Base-by-base conservation (phyloP, 1,284 basidiomycete genomes). In the Apiotrichum veenhuisii region DNA sequence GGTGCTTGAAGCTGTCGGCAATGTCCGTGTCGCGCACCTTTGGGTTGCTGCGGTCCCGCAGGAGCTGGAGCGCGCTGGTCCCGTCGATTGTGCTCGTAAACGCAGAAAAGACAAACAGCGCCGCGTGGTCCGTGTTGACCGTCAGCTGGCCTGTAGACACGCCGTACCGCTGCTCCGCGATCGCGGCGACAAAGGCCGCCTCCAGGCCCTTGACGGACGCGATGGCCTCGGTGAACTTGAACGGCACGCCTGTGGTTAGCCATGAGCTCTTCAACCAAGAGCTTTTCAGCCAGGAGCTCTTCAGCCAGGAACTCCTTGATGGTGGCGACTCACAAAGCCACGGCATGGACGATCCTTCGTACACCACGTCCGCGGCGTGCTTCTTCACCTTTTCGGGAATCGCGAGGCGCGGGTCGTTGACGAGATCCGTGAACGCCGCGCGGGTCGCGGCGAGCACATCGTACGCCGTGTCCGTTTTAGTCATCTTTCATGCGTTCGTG, bases 181-280 rank as follows among this genome's bases (percentile, higher is more conserved):
- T 56, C 20, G 55, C 55, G 15, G 40, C n/a, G 12, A 48, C 55
- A 22, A 61, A 57, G 12, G 52, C 47, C 1, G 59, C 55, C 30
- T 60, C 59, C 27, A 57, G 55, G 2, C 51, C 59, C 36, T 60
- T 60, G 43, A 60, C 42, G 7, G 52, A 49, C 0, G 52, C n/a
- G 44, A 57, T 42, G 4, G 40, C 54, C 34, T 60, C 59, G 38
- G 52, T 40, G 33, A 60, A 51, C 49, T 54, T 57, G 49, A 51
- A 57, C 22, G 59, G 55, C 1, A 57, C 44, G 27, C 34, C 54
- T 56, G 30, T 2, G 10, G 22, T 42, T 3, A 54, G 45, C 34
- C 18, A 7, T 10, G 12, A 3, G 2, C 10, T 11, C 15, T 26
- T 8, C 2, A 22, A n/a, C n/a, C n/a, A n/a, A n/a, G n/a, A n/a